A percentile compares a stretch with the other conserved stretches of the same genome.
Conservation (phyloP, 805 yeast species). For the Tetrapisispora fleetii region DNA sequence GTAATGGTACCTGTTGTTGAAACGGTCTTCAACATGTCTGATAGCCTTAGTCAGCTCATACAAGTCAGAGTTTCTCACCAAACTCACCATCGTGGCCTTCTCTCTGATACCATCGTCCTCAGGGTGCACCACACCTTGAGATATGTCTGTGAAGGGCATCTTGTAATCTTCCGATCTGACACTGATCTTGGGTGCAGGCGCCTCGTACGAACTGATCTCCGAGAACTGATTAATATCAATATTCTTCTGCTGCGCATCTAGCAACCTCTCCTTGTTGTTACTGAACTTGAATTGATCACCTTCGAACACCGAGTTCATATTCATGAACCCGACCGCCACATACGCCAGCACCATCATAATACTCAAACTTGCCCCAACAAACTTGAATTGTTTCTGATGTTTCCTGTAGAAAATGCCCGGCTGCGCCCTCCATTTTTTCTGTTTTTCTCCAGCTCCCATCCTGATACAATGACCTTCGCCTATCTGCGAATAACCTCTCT, state of each 20-base stretch:
- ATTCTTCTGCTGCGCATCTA: not conserved
- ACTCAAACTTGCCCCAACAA: constrained; percentile 18
- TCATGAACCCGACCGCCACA: not conserved
- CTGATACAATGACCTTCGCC: too few species aligned
- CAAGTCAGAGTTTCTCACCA: constrained; percentile 61
- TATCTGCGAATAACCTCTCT: too few species aligned
- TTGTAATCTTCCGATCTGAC: constrained; percentile 8
- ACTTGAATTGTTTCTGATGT: constrained; percentile 20
- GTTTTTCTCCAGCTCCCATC: constrained; percentile 9
- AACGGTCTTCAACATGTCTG: constrained; percentile 53
- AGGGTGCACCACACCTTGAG: constrained; percentile 25
- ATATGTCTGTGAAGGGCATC: constrained; percentile 24
- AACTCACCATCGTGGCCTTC: constrained; percentile 58
- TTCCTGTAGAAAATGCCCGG: constrained; percentile 24
- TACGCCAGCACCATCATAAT: constrained; percentile 14
- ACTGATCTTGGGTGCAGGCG: not conserved
- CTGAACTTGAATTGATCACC: not conserved
- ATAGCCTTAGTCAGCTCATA: constrained; percentile 48
- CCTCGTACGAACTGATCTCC: not conserved
- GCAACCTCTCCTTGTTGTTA: not conserved
- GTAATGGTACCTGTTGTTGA: constrained; percentile 51
- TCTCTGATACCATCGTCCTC: constrained; percentile 31
- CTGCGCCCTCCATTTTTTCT: constrained; percentile 26
- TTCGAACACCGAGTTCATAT: not conserved
- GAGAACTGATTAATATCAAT: not conserved